phyloP scores from a whole-genome alignment of 805 yeast species.

The Nakazawaea molendinolei region DNA sequence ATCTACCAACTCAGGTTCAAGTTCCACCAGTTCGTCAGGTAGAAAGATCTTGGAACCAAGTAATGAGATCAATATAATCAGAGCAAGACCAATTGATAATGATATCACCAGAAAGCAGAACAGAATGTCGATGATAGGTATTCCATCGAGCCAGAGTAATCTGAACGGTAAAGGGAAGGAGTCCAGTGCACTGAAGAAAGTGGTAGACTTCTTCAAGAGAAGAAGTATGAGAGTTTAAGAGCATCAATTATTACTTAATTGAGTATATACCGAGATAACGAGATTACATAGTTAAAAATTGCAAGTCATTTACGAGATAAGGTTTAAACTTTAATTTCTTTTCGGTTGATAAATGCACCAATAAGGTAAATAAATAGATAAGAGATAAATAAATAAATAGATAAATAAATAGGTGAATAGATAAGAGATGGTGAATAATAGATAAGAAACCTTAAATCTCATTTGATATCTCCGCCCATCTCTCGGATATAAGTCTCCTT shows the following conservation, averaged over 20 bases:
- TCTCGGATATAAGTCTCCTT: constrained; percentile 29
- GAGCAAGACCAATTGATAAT: constrained; percentile 14
- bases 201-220: constrained; percentile 73
- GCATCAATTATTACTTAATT: too few species aligned
- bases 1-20: constrained; percentile 1
- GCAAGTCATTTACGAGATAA: too few species aligned
- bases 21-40: background rate
- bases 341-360: background rate
- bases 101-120: constrained; percentile 10
- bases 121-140: constrained; percentile 5
- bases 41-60: constrained; percentile 30
- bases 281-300: too few species aligned
- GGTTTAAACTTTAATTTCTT: too few species aligned
- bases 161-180: constrained; percentile 32
- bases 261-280: too few species aligned
- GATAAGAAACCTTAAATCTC: constrained; percentile 12
- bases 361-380: constrained; percentile 1
- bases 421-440: background rate
- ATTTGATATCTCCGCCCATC: constrained; percentile 22
- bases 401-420: constrained; percentile 12
- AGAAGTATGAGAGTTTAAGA: constrained; percentile 39
- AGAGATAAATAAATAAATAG: constrained; percentile 9
- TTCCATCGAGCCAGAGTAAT: background rate
- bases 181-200: constrained; percentile 70
- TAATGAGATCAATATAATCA: constrained; percentile 22